These are phyloP conservation scores for Castanopsis chinensis DNA, from an alignment of 306 rosid genomes.

Conservation along the genomic window DNA sequence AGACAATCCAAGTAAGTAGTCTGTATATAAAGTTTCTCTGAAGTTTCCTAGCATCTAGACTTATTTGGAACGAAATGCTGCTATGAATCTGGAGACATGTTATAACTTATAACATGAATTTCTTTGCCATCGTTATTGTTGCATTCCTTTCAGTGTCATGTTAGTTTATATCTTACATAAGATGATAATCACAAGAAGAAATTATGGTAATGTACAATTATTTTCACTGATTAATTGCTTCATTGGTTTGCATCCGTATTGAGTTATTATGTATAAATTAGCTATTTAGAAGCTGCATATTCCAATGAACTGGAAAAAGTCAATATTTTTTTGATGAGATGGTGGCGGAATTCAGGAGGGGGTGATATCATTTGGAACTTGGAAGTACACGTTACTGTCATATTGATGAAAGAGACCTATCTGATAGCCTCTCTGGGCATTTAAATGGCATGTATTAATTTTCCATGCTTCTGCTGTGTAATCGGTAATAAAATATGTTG, in stretches of 20 bases:
- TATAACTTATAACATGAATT: background rate
- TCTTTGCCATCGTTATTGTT: background rate
- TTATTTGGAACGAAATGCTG: background rate
- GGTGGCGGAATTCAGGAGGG: too few relatives aligned
- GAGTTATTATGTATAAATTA: background rate
- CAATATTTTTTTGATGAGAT: too few relatives aligned
- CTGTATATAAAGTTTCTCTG: background rate
- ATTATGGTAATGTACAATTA: background rate
- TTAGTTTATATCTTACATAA: background rate
- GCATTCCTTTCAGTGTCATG: background rate
- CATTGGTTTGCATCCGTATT: background rate
- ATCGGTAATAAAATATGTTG: too few relatives aligned
- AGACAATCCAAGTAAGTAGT: background rate
- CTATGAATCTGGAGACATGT: background rate
- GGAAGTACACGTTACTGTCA: background rate
- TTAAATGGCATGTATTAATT: too few relatives aligned
- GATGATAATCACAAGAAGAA: background rate
- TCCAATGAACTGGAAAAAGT: too few relatives aligned
- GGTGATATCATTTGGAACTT: too few relatives aligned
- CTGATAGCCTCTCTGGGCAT: background rate
- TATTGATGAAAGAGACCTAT: background rate
- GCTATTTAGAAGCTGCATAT: background rate
- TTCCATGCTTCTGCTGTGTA: too few relatives aligned
- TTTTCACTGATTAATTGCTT: background rate
- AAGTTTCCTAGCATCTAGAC: constrained; percentile 6